These are phyloP conservation scores for Corchorus olitorius DNA, from an alignment of 345 rosid genomes.

Conservation along the genomic window DNA sequence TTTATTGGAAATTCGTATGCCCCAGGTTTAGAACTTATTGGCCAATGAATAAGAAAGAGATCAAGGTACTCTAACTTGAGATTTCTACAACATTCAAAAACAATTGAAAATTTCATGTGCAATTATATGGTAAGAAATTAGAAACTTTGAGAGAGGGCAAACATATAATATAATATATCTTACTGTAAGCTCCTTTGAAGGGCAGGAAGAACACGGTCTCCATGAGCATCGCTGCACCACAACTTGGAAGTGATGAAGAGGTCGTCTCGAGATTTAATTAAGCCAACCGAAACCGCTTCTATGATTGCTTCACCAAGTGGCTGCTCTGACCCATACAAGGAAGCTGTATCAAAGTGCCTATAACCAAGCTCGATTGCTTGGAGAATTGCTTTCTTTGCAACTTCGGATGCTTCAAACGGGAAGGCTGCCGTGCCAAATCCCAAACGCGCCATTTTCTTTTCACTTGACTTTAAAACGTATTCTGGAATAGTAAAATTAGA, in stretches of 20 bases:
- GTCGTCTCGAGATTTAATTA: conserved; percentile 50
- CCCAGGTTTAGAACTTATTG: conserved; percentile 69
- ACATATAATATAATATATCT: conserved; percentile 13
- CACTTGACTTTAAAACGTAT: background rate
- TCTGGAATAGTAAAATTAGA: background rate
- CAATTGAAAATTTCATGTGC: background rate
- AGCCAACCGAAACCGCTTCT: conserved; percentile 44
- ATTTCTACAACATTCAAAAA: background rate
- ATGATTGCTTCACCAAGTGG: conserved; percentile 46
- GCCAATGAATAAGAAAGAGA: conserved; percentile 67
- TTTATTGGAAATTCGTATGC: conserved; percentile 57
- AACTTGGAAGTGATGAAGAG: conserved; percentile 64
- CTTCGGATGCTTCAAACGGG: background rate
- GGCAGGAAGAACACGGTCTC: conserved; percentile 49
- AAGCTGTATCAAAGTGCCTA: conserved; percentile 52
- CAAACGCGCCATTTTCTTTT: background rate
- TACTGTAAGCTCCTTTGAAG: conserved; percentile 48
- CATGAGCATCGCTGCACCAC: conserved; percentile 61
- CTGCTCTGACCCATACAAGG: conserved; percentile 41
- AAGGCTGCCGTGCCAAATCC: conserved; percentile 6
- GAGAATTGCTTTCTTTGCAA: conserved; percentile 22
- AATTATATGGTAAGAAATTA: background rate
- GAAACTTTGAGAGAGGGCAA: background rate
- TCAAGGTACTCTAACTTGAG: background rate
- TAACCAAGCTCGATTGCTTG: conserved; percentile 46